These are phyloP conservation scores for Solanum sejunctum DNA, from an alignment of 257 asterid genomes.

Conservation along the genomic window DNA sequence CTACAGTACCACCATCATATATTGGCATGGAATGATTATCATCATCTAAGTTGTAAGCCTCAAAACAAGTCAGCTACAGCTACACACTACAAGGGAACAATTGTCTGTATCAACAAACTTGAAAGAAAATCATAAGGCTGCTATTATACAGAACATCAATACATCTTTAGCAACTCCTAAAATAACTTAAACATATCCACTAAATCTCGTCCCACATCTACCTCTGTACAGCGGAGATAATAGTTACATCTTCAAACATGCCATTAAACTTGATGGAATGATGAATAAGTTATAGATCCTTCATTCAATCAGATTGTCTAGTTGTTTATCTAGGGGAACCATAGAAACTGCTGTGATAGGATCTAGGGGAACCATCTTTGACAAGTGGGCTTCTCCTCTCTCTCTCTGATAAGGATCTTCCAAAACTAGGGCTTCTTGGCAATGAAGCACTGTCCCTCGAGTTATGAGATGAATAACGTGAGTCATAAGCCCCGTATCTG, in stretches of 20 bases:
- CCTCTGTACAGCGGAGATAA: background rate
- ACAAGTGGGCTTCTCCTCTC: slow-evolving; percentile 39
- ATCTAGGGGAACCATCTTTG: slow-evolving; percentile 13
- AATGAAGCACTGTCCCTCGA: slow-evolving; percentile 22
- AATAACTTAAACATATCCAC: background rate
- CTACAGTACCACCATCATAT: background rate
- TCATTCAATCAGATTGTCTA: background rate
- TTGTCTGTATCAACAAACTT: background rate
- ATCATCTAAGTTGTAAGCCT: background rate
- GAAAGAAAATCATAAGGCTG: background rate
- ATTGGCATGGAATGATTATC: background rate
- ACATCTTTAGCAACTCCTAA: background rate
- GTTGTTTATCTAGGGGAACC: slow-evolving; percentile 27
- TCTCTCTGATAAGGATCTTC: slow-evolving; percentile 55
- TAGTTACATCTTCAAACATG: background rate
- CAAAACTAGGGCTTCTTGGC: slow-evolving; percentile 43
- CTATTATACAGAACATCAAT: background rate
- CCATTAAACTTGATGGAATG: background rate
- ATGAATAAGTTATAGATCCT: background rate
- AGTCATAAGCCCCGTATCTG: slow-evolving; percentile 34
- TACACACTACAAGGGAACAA: background rate
- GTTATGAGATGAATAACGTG: slow-evolving; percentile 23
- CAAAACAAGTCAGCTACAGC: background rate
- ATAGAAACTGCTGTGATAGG: background rate
- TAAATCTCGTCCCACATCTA: background rate